These are phyloP conservation scores for Cryomyces minteri DNA, from an alignment of 495 filamentous ascomycete species.

Conservation along the genomic window DNA sequence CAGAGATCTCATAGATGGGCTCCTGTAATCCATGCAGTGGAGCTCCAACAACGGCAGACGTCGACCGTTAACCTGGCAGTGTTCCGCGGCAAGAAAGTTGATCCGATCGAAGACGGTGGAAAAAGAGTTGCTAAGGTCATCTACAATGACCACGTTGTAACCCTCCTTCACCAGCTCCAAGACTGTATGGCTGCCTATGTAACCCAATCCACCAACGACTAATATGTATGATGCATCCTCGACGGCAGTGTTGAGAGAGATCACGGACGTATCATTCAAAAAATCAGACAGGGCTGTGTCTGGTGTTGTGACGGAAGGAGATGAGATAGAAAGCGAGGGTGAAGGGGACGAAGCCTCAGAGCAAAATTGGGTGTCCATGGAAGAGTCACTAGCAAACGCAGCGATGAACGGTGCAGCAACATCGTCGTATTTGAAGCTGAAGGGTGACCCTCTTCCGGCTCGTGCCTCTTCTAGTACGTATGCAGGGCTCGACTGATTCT, in stretches of 20 bases:
- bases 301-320: conserved; percentile 7
- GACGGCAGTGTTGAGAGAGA: conserved; percentile 11
- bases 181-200: conserved; percentile 46
- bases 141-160: conserved; percentile 45
- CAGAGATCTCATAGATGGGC: conserved; percentile 13
- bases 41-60: conserved; percentile 33
- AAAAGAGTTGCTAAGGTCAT: conserved; percentile 44
- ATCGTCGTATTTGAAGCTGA: too few relatives aligned
- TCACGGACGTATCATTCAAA: conserved; percentile 17
- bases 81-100: conserved; percentile 26
- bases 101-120: conserved; percentile 34
- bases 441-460: too few relatives aligned
- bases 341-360: background rate
- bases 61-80: conserved; percentile 21
- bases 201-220: conserved; percentile 46
- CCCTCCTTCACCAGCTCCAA: conserved; percentile 41
- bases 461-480: too few relatives aligned
- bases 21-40: conserved; percentile 38
- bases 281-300: conserved; percentile 12
- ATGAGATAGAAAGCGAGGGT: background rate
- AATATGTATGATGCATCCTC: conserved; percentile 27
- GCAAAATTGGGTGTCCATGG: background rate
- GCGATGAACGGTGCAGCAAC: too few relatives aligned
- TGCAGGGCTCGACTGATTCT: too few relatives aligned
- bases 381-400: too few relatives aligned